Evolutionary conservation across 2,329 filamentous ascomycete genomes (phyloP), one percentile per base, ranked within the genome.

Genomic region (Fusarium humuli): DNA sequence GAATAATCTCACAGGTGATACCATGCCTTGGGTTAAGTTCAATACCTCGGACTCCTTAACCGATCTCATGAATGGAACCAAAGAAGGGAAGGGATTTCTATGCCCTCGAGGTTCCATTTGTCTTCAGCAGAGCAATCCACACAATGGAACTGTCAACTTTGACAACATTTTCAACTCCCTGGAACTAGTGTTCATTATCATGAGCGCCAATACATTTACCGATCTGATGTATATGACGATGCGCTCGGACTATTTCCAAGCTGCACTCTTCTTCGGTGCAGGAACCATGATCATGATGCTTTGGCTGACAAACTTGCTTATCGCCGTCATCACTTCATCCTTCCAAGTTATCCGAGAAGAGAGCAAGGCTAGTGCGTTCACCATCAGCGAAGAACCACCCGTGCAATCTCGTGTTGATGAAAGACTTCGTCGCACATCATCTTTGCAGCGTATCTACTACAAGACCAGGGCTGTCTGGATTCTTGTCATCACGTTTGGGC

Each of bases 291-390:
- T 99, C 70, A 88, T 99, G 85, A 96, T 94, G 83, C 86, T 99
- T 52, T 99, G 96, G 96, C 88, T 99, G 75, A 94, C 97, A 69
- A 98, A 98, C 79, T 88, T 99, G 81, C 81, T 92, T 48, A 97
- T 99, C 76, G 96, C 96, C 5, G 96, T 99, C 75, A 99, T 99
- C 77, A 99, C 96, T 0, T 97, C 96, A 7, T 98, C 95, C 2
- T 99, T 99, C 77, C 96, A 99, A 78, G 93, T 99, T 71, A 99
- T 99, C 74, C 90, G 96, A 69, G 97, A 99, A 82, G 96, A 99
- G 79, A 97, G 94, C 81, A 94, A 92, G 79, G 90, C 92, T 32
- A 98, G 94, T 82, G 96, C 97, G 5, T 99, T 99, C 79, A 94
- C 94, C 7, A 89, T 90, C 14, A 88, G 94, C 61, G 87, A 93